Evolutionary conservation across 192 early-diverging fungal species (phyloP), one percentile per base, ranked within the genome.

Genomic region (Pilaira anomala): DNA sequence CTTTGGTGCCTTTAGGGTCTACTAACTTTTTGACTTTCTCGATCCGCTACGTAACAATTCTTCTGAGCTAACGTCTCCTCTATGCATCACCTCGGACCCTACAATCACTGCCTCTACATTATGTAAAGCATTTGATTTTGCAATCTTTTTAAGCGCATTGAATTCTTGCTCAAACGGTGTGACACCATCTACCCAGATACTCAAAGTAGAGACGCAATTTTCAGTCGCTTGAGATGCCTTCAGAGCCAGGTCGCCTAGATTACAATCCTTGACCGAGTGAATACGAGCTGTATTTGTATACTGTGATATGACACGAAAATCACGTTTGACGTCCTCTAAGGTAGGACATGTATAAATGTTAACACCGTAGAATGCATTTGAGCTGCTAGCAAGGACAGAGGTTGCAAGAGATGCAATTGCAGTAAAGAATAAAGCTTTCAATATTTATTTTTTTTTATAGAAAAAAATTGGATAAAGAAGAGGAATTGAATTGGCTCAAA

Each of bases 31-130:
- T 76, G 63, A 74, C 65, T 7, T 78, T 69, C 0, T 46, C 36
- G 25, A 86, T 78, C n/a, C n/a, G 61, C 82, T 78, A 33, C 66
- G 71, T 0, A 69, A 76, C 21, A 86, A 48, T 55, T 76, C 74
- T 3, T 62, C 64, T 45, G 72, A 53, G 29, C 62, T 71, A 51
- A 77, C 69, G 22, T 86, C 85, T 29, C 69, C 59, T 64, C 85
- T 79, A 54, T 86, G 84, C 7, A 84, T 53, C 6, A 78, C 79
- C 42, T 86, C 85, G 55, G 80, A 84, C 8, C 85, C 85, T 16
- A 86, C 85, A 57, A 84, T 78, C 46, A 84, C 67, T 13, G 76
- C 75, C 1, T 69, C 67, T 7, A 86, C 81, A 14, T 79, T 77
- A 18, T 26, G 22, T 5, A 72, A 41, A 42, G 65, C 68, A 57